phyloP scores from a whole-genome alignment of 2,329 filamentous ascomycete species.

The Sclerotinia sclerotiorum region DNA sequence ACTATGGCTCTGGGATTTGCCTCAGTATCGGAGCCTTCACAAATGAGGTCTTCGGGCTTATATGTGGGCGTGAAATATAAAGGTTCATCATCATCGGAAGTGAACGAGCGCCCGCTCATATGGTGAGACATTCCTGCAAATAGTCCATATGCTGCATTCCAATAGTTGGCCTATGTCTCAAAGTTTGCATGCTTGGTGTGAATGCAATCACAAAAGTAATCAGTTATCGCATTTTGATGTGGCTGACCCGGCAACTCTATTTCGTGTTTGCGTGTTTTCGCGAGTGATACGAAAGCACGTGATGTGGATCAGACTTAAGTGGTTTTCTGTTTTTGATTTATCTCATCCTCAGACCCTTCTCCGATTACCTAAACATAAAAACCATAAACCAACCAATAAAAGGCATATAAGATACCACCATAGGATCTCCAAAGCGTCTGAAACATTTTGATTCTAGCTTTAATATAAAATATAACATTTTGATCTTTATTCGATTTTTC shows the following conservation, averaged over 20 bases:
- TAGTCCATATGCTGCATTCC: conserved; percentile 22
- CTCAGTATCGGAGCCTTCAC: conserved; percentile 58
- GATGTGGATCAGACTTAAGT: neutral
- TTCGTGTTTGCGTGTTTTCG: conserved; percentile 16
- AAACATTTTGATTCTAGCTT: too few relatives aligned
- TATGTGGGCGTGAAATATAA: conserved; percentile 51
- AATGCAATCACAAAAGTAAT: conserved; percentile 15
- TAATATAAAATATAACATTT: too few relatives aligned
- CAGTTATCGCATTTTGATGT: conserved; percentile 21
- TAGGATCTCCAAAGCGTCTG: too few relatives aligned
- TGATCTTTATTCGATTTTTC: too few relatives aligned
- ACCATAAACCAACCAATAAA: too few relatives aligned
- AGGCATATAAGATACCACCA: too few relatives aligned
- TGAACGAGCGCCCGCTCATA: neutral
- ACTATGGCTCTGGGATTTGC: conserved; percentile 49
- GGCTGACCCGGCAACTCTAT: conserved; percentile 22
- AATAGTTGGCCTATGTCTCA: conserved; percentile 4
- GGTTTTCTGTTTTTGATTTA: neutral
- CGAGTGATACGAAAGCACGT: conserved; percentile 16
- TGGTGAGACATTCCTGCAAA: conserved; percentile 19
- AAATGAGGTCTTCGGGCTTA: conserved; percentile 50
- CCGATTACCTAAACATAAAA: too few relatives aligned
- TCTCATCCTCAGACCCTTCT: too few relatives aligned
- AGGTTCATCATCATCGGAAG: conserved; percentile 40
- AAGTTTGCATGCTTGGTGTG: conserved; percentile 14